These are phyloP conservation scores for Forsythia suspensa DNA, from an alignment of 257 asterid species.

Conservation along the genomic window DNA sequence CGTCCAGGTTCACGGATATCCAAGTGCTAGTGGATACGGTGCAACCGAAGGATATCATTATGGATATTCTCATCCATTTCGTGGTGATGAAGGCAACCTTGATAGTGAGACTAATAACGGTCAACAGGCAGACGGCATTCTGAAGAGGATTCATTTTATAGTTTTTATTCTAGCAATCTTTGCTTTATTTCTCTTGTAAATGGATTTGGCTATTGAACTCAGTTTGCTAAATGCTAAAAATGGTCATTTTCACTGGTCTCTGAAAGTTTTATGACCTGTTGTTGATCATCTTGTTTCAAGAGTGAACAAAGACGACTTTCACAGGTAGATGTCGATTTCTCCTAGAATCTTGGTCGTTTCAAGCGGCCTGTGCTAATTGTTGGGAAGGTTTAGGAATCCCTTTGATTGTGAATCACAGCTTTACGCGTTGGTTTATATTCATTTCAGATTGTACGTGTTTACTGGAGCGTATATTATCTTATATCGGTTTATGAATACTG, in stretches of 20 bases:
- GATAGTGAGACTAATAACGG: conserved; percentile 27
- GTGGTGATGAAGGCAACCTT: conserved; percentile 20
- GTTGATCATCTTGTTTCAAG: neutral
- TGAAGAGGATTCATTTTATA: conserved; percentile 45
- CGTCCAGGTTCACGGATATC: conserved; percentile 49
- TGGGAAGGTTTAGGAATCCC: too few species aligned
- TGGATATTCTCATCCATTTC: conserved; percentile 34
- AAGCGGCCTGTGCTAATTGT: too few species aligned
- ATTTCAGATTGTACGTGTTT: too few species aligned
- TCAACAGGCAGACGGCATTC: conserved; percentile 37
- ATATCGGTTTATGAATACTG: neutral
- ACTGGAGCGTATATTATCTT: too few species aligned
- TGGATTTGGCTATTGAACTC: neutral
- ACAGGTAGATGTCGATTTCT: too few species aligned
- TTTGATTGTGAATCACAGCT: too few species aligned
- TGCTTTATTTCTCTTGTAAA: conserved; percentile 35
- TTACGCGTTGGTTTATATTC: too few species aligned
- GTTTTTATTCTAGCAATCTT: conserved; percentile 38
- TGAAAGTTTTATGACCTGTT: neutral
- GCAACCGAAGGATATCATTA: conserved; percentile 35
- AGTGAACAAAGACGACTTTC: too few species aligned
- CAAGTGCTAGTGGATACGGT: conserved; percentile 18
- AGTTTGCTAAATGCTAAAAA: conserved; percentile 15
- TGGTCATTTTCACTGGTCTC: neutral
- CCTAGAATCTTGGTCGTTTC: too few species aligned